Conservation (phyloP, 2,329 filamentous ascomycete species). For the Fusarium illudens region DNA sequence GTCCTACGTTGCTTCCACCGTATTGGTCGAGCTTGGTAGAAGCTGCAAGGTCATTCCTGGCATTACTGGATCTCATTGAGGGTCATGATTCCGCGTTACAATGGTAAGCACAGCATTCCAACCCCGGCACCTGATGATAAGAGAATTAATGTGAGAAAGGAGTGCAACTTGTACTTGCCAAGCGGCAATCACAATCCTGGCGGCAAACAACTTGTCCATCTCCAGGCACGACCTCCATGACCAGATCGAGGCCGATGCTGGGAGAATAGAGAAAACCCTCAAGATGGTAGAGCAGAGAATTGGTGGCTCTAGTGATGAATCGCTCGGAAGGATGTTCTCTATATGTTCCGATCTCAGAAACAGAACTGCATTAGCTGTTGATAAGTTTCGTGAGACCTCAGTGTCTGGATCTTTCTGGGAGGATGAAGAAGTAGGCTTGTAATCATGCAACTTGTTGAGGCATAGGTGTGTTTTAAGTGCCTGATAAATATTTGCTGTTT, state of each 20-base stretch:
- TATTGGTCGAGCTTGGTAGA: conserved; percentile 5
- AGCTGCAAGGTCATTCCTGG: conserved; percentile 1
- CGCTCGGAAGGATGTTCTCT: background rate
- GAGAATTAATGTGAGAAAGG: background rate
- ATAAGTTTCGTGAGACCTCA: background rate
- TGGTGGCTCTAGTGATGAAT: background rate
- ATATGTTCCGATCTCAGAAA: background rate
- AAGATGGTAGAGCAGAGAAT: background rate
- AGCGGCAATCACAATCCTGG: background rate
- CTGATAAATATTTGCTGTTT: background rate
- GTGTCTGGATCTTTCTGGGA: background rate
- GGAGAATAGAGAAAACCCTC: background rate
- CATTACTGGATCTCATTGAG: background rate
- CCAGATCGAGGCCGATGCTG: background rate
- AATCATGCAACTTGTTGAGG: no score
- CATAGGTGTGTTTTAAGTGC: background rate
- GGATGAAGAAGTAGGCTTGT: background rate
- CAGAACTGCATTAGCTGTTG: background rate
- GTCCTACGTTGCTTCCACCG: background rate
- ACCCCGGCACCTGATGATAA: background rate
- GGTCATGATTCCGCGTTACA: background rate
- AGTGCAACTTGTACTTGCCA: background rate
- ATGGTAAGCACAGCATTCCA: background rate
- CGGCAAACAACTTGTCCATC: conserved; percentile 1
- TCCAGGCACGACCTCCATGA: background rate